Base-by-base conservation (phyloP, 2,329 filamentous ascomycete species). In the Sporothrix euskadiensis region DNA sequence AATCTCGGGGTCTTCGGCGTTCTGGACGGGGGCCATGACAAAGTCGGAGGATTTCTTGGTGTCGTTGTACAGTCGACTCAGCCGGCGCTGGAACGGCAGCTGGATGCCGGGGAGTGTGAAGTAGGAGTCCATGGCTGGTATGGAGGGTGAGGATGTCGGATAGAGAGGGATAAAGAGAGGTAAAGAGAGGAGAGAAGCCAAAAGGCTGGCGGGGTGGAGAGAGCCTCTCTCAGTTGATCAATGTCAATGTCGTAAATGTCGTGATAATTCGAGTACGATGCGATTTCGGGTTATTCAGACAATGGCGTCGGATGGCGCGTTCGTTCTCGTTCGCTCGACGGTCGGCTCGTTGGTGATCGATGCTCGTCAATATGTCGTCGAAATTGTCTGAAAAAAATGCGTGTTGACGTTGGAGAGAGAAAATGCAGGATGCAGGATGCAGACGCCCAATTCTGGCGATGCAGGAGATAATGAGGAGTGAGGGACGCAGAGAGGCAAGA, bases 31-130 rank as follows among this genome's bases (percentile, higher is more conserved):
- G 79, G 88, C 88, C 80, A 88, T 90, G 79, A 92, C 89, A 76
- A 92, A 92, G 80, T 92, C 90, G 79, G 88, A 91, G 35, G 90
- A 92, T 77, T 89, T 91, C 80, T 94, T 94, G 73, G 92, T 93
- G 83, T 94, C 92, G 77, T 92, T 91, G 80, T 94, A 94, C 73
- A 94, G 88, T 78, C 91, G 86, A 76, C 90, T 92, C 22, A 93
- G 85, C 72, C 88, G 86, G 74, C 88, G 85, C 80, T 89, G 88
- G 74, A 90, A 86, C 68, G 88, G 86, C 80, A 87, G 81, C 81
- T 86, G 84, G 75, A 87, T 85, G 80, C 85, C 85, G 72, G 84
- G 84, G 66, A 84, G 79, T 10, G 85, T 84, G n/a, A 87, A 78
- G 73, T 86, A 84, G 0, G 85, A 85, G 73, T 85, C 85, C 86